Evolutionary conservation across 106 monocot species (phyloP), one percentile per base, ranked within the genome.

Genomic region (Xerophyta viscosa): DNA sequence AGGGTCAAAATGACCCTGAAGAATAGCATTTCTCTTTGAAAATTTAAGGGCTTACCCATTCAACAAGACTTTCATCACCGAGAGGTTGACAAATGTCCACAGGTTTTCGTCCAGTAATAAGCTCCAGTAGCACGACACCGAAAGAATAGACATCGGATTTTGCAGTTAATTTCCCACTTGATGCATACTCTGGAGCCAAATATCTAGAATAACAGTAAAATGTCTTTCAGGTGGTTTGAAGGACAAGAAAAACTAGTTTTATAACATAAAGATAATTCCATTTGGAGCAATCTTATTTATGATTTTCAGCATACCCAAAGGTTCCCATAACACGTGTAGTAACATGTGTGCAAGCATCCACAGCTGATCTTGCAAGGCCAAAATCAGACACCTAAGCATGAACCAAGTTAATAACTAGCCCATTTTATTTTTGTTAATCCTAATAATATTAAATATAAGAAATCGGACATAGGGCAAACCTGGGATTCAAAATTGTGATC

Each of bases 321-420:
- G 86, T 86, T 37, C 86, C 86, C 86, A 86, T 86, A 30, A 86
- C 86, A 37, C 86, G 76, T 27, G 86, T 86, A 5, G 86, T 86
- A 8, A 86, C 80, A 60, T 86, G 86, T 25, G 86, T 76, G 23
- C 13, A 46, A 27, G 86, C 70, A 66, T 86, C 86, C 80, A 86
- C 60, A 33, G 86, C 76, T 49, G 73, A 52, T 55, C 73, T 80
- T 52, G 86, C 86, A 36, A 86, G 73, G 53, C 86, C 86, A 67
- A 86, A 86, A 66, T 86, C 86, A 70, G 86, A 52, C 50, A 86
- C 86, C 86, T 86, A 29, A n/a, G n/a, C n/a, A n/a, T n/a, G n/a
- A n/a, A n/a, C n/a, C n/a, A n/a, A n/a, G n/a, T n/a, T n/a, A n/a
- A n/a, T n/a, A n/a, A n/a, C n/a, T n/a, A n/a, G n/a, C n/a, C n/a